phyloP scores from a whole-genome alignment of 2,329 filamentous ascomycete genomes.

The Dactylellina haptotyla region DNA sequence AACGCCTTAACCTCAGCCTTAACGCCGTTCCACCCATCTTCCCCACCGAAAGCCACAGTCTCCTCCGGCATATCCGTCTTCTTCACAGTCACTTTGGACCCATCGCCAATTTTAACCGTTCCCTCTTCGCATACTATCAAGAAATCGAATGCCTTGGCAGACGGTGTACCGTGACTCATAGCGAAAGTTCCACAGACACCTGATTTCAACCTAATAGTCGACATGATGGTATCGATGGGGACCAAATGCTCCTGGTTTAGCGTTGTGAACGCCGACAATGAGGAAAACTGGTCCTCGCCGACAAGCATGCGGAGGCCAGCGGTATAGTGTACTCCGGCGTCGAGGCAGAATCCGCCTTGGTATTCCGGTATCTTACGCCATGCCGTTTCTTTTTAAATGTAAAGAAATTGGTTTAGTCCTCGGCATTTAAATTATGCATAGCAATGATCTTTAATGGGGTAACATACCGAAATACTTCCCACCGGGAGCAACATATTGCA shows the following conservation, averaged over 20 bases:
- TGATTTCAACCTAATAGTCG: constrained; percentile 67
- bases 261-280: constrained; percentile 68
- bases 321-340: constrained; percentile 78
- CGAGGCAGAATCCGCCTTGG: constrained; percentile 80
- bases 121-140: constrained; percentile 70
- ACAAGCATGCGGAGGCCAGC: constrained; percentile 73
- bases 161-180: constrained; percentile 69
- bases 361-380: constrained; percentile 76
- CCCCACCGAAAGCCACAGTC: constrained; percentile 63
- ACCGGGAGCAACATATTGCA: constrained; percentile 63
- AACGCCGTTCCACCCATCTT: constrained; percentile 65
- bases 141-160: constrained; percentile 67
- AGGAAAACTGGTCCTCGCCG: constrained; percentile 63
- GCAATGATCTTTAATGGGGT: constrained; percentile 32
- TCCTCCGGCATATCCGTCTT: constrained; percentile 59
- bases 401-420: neutral
- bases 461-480: constrained; percentile 64
- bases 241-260: constrained; percentile 69
- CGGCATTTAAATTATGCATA: too few relatives aligned
- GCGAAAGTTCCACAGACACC: constrained; percentile 70
- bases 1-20: constrained; percentile 71
- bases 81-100: constrained; percentile 63
- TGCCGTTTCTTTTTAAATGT: constrained; percentile 61
- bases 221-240: constrained; percentile 74
- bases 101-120: constrained; percentile 65